phyloP scores from a whole-genome alignment of 1,139 yeast species.

The Torulaspora pretoriensis region DNA sequence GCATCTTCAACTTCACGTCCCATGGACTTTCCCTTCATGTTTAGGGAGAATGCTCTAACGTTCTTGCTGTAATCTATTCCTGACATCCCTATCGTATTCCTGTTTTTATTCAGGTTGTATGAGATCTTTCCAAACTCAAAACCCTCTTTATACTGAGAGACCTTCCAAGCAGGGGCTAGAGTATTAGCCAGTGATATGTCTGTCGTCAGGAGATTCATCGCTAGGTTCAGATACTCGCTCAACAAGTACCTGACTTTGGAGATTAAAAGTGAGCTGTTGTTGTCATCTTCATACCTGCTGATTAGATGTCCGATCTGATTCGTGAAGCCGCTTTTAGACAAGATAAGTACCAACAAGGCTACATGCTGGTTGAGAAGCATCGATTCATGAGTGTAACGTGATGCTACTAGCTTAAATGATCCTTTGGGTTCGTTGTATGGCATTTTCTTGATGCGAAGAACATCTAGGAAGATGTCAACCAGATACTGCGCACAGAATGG shows the following conservation, averaged over 20 bases:
- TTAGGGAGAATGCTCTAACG: slow-evolving; percentile 39
- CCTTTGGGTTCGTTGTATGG: slow-evolving; percentile 46
- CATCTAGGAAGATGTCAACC: slow-evolving; percentile 67
- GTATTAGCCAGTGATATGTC: slow-evolving; percentile 14
- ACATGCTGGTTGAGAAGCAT: slow-evolving; percentile 53
- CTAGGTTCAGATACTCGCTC: slow-evolving; percentile 56
- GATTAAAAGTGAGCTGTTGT: slow-evolving; percentile 36
- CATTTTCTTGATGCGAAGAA: slow-evolving; percentile 56
- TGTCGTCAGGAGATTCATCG: slow-evolving; percentile 45
- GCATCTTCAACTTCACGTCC: slow-evolving; percentile 62
- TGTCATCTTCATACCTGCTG: slow-evolving; percentile 41
- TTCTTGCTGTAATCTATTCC: slow-evolving; percentile 27
- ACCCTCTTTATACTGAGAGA: slow-evolving; percentile 25
- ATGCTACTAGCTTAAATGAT: slow-evolving; percentile 23
- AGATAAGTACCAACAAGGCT: slow-evolving; percentile 52
- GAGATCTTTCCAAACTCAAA: slow-evolving; percentile 48
- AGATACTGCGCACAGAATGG: slow-evolving; percentile 62
- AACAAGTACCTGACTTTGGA: slow-evolving; percentile 61
- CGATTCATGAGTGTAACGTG: slow-evolving; percentile 34
- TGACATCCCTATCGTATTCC: slow-evolving; percentile 37
- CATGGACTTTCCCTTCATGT: slow-evolving; percentile 42
- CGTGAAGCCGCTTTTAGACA: slow-evolving; percentile 55
- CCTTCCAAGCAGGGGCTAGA: slow-evolving; percentile 26
- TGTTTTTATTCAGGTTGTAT: slow-evolving; percentile 40
- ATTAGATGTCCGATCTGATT: slow-evolving; percentile 48